phyloP scores from a whole-genome alignment of 108 stramenopile genomes.

The Nitzschia palea region DNA sequence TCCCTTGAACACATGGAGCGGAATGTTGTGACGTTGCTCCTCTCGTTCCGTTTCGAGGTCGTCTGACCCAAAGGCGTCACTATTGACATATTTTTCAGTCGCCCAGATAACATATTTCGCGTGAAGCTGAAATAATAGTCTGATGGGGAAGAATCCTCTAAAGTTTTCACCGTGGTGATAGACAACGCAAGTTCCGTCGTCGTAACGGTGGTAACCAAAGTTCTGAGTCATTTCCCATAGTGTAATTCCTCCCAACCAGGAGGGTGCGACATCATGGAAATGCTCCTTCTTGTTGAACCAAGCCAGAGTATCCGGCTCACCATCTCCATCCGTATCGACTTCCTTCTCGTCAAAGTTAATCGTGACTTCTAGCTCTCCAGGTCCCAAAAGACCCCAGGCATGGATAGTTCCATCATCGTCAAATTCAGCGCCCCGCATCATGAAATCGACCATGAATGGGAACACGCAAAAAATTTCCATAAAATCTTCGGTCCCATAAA shows the following conservation, averaged over 20 bases:
- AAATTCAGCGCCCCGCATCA: constrained; percentile 51
- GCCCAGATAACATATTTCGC: constrained; percentile 39
- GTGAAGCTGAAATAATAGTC: constrained; percentile 39
- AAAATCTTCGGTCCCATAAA: constrained; percentile 53
- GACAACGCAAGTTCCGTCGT: constrained; percentile 29
- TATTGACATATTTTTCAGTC: constrained; percentile 49
- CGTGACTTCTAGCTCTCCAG: constrained; percentile 36
- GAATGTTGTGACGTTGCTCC: constrained; percentile 39
- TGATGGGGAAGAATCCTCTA: constrained; percentile 31
- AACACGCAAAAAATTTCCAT: constrained; percentile 58
- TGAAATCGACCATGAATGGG: constrained; percentile 43
- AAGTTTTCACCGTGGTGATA: constrained; percentile 50
- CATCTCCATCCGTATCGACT: constrained; percentile 30
- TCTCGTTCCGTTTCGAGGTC: constrained; percentile 35
- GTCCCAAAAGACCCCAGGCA: constrained; percentile 31
- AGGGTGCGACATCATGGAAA: constrained; percentile 26
- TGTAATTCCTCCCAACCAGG: constrained; percentile 11
- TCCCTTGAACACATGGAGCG: constrained; percentile 35
- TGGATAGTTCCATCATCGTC: constrained; percentile 45
- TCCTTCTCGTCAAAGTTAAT: constrained; percentile 46
- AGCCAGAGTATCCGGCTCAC: constrained; percentile 25
- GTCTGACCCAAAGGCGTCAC: constrained; percentile 37
- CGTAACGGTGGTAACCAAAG: constrained; percentile 37
- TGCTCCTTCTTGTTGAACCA: constrained; percentile 54
- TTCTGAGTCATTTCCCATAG: constrained; percentile 51